phyloP scores from a whole-genome alignment of 1,139 yeast species.

The Dujonia santamariae region DNA sequence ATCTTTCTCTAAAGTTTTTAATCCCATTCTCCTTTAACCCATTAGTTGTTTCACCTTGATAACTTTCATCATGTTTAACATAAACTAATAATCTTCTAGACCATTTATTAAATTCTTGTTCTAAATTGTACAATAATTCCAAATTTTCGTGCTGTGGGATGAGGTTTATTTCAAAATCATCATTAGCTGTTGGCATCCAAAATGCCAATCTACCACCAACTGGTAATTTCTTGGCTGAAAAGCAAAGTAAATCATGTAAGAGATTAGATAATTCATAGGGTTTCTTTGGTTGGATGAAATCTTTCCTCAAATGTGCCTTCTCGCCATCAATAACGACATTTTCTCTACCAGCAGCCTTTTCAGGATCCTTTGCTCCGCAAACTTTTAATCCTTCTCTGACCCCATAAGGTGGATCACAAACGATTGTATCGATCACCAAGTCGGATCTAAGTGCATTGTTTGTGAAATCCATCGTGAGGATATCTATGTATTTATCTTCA shows the following conservation, averaged over 20 bases:
- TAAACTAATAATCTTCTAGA: slow-evolving; percentile 82
- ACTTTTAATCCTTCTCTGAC: slow-evolving; percentile 94
- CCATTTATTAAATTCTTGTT: slow-evolving; percentile 92
- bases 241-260: slow-evolving; percentile 71
- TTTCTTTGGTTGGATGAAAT: slow-evolving; percentile 89
- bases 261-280: slow-evolving; percentile 79
- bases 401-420: slow-evolving; percentile 98
- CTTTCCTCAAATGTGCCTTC: slow-evolving; percentile 72
- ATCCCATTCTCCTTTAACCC: slow-evolving; percentile 39
- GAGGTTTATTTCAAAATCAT: slow-evolving; percentile 67
- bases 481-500: slow-evolving; percentile 60
- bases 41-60: slow-evolving; percentile 56
- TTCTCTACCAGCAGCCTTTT: slow-evolving; percentile 61
- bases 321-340: slow-evolving; percentile 70
- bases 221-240: slow-evolving; percentile 70
- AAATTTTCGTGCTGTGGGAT: slow-evolving; percentile 79
- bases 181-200: slow-evolving; percentile 99
- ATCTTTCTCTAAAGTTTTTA: slow-evolving; percentile 73
- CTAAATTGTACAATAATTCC: slow-evolving; percentile 69
- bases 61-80: slow-evolving; percentile 58
- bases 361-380: slow-evolving; percentile 74
- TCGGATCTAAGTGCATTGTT: slow-evolving; percentile 73
- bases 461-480: slow-evolving; percentile 90
- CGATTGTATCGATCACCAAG: slow-evolving; percentile 70
- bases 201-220: slow-evolving; percentile 79